Evolutionary conservation across 192 early-diverging fungal species (phyloP).

Genomic region (Phlyctochytrium planicorne): DNA sequence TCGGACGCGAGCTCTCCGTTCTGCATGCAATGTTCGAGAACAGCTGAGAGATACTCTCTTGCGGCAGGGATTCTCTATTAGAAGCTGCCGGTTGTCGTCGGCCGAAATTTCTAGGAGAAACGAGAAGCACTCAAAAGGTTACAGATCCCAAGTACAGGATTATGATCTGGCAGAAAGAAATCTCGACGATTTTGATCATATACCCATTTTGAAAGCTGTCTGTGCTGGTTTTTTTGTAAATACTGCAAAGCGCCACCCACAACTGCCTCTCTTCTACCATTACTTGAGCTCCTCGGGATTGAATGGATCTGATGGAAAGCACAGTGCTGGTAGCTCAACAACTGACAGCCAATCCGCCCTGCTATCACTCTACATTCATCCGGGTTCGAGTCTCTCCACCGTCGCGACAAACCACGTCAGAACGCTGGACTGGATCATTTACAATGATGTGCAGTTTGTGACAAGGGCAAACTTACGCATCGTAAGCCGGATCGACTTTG

Average conservation of each 20-base stretch:
- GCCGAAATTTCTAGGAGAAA: slow-evolving; percentile 17
- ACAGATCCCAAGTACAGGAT: background rate
- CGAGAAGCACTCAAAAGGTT: background rate
- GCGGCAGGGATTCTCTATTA: slow-evolving; percentile 30
- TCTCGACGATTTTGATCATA: slow-evolving; percentile 31
- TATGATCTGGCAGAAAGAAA: slow-evolving; percentile 1
- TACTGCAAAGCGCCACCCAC: slow-evolving; percentile 52
- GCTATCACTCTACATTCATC: slow-evolving; percentile 39
- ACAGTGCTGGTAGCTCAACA: background rate
- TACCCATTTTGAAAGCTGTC: slow-evolving; percentile 44
- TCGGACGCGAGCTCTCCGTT: slow-evolving; percentile 45
- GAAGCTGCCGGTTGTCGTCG: background rate
- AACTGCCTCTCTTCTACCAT: slow-evolving; percentile 40
- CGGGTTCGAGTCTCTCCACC: slow-evolving; percentile 31
- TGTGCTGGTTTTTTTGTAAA: slow-evolving; percentile 54
- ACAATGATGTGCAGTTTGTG: slow-evolving; percentile 53
- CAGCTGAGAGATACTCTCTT: slow-evolving; percentile 45
- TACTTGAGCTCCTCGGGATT: slow-evolving; percentile 32
- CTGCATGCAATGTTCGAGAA: slow-evolving; percentile 42
- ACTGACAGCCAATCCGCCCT: slow-evolving; percentile 16
- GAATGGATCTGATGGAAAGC: background rate
- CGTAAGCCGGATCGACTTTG: slow-evolving; percentile 43
- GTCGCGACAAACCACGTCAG: slow-evolving; percentile 2
- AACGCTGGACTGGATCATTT: slow-evolving; percentile 49
- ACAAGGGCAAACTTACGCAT: slow-evolving; percentile 47